Base-by-base conservation (phyloP, 2,329 filamentous ascomycete genomes). In the Stemphylium beticola region DNA sequence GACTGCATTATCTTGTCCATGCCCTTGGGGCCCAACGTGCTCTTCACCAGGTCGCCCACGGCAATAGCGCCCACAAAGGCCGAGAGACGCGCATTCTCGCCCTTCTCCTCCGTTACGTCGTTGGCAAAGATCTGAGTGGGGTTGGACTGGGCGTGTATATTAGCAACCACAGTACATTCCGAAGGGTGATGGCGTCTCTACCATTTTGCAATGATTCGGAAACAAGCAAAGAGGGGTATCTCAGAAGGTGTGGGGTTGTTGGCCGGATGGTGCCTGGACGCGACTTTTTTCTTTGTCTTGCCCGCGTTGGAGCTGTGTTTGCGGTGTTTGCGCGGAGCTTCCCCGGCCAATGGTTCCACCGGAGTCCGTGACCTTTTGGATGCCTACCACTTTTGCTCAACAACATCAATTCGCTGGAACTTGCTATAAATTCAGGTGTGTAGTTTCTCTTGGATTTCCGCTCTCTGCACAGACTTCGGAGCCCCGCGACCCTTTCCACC, bases 1-100 rank as follows among this genome's bases (percentile, higher is more conserved):
- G 92, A 96, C 78, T 96, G 92, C 74, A 96, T 82, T 76, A 96
- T 96, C 83, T 96, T 97, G 83, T 98, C 95, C 93, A 98, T 98
- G 67, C 95, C 95, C 82, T 98, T 98, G 33, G 95, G 95, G 6
- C 95, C 95, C 31, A 99, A 81, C 10, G 95, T 98, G 77, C 91
- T 96, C 85, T 99, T 99, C 49, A 99, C 95, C 65, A 99, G 80
- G 71, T 99, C 95, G 49, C 95, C 95, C 41, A 99, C 95, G 51
- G 95, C 95, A 73, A 99, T 99, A 75, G 95, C 95, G 69, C 95
- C 95, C 51, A 99, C 93, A 72, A 99, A 99, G 63, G 93, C 93
- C n/a, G 92, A 90, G 68, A 98, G 89, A 85, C 93, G 92, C 72
- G 95, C 93, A 90, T 98, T 98, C 82, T 98, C 93, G 71, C 95